These are phyloP conservation scores for Calamus simplicifolius DNA, from an alignment of 176 grass and related monocot genomes.

Conservation along the genomic window DNA sequence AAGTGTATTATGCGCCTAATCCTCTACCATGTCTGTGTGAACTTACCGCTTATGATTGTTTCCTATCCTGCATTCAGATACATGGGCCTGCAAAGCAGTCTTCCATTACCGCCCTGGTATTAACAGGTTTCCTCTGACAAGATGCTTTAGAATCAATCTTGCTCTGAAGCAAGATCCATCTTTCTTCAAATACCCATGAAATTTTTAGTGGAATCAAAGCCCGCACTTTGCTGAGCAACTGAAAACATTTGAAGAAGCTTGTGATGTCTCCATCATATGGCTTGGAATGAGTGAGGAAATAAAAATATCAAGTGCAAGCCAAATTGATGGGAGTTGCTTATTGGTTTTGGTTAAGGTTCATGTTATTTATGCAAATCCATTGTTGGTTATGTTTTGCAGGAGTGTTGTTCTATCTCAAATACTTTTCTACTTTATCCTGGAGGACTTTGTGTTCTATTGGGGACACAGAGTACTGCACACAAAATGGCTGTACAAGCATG, in stretches of 20 bases:
- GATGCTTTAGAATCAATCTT: background rate
- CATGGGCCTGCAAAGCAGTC: constrained; percentile 14
- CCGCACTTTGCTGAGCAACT: too few relatives aligned
- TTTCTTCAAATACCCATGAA: too few relatives aligned
- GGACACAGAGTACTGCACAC: constrained; percentile 16
- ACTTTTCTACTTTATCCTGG: constrained; percentile 14
- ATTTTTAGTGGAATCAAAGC: too few relatives aligned
- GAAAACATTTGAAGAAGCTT: too few relatives aligned
- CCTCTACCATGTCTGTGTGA: constrained; percentile 9
- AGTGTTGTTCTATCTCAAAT: constrained; percentile 7
- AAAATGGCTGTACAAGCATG: constrained; percentile 17
- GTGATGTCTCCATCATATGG: too few relatives aligned
- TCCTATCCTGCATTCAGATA: constrained; percentile 18
- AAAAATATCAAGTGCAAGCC: too few relatives aligned
- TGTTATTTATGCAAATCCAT: too few relatives aligned
- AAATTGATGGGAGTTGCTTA: too few relatives aligned
- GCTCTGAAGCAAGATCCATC: background rate
- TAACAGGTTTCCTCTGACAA: background rate
- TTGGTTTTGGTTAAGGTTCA: too few relatives aligned
- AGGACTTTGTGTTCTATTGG: constrained; percentile 21
- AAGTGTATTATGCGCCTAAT: constrained; percentile 12
- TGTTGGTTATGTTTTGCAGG: constrained; percentile 1
- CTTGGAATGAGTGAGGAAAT: too few relatives aligned
- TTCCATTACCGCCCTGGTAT: constrained; percentile 18
- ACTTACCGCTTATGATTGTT: constrained; percentile 12